These are phyloP conservation scores for Blastocystis hominis DNA, from an alignment of 352 stramenopile genomes.

Conservation along the genomic window DNA sequence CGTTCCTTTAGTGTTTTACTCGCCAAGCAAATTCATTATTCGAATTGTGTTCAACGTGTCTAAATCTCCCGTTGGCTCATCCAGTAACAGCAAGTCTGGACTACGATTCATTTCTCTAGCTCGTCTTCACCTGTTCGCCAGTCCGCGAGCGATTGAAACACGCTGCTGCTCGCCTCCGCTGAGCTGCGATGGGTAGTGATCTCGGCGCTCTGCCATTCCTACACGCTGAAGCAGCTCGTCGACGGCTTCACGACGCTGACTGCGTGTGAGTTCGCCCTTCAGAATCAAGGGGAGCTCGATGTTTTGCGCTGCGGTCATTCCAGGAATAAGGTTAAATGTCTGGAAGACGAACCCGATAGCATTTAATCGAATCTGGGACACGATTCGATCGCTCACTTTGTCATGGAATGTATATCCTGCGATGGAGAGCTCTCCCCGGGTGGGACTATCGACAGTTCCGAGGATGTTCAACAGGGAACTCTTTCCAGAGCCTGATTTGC, in stretches of 20 bases:
- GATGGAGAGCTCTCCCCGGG: slow-evolving; percentile 49
- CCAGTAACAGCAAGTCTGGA: slow-evolving; percentile 60
- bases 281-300: slow-evolving; percentile 55
- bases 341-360: slow-evolving; percentile 61
- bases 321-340: slow-evolving; percentile 59
- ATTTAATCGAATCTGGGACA: slow-evolving; percentile 57
- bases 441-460: slow-evolving; percentile 53
- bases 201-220: slow-evolving; percentile 55
- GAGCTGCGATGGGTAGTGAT: slow-evolving; percentile 59
- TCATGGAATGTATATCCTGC: slow-evolving; percentile 32
- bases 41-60: slow-evolving; percentile 59
- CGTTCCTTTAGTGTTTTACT: slow-evolving; percentile 57
- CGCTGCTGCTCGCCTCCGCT: slow-evolving; percentile 61
- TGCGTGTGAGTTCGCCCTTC: neutral
- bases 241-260: neutral
- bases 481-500: slow-evolving; percentile 59
- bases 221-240: slow-evolving; percentile 53
- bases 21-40: slow-evolving; percentile 60
- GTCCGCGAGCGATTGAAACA: slow-evolving; percentile 60
- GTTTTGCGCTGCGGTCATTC: slow-evolving; percentile 59
- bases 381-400: slow-evolving; percentile 20
- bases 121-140: slow-evolving; percentile 54
- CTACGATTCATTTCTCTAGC: neutral
- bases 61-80: slow-evolving; percentile 62
- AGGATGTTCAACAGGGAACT: slow-evolving; percentile 56